Base-by-base conservation (phyloP, 2,329 filamentous ascomycete species). In the Colletotrichum ledebouriae region DNA sequence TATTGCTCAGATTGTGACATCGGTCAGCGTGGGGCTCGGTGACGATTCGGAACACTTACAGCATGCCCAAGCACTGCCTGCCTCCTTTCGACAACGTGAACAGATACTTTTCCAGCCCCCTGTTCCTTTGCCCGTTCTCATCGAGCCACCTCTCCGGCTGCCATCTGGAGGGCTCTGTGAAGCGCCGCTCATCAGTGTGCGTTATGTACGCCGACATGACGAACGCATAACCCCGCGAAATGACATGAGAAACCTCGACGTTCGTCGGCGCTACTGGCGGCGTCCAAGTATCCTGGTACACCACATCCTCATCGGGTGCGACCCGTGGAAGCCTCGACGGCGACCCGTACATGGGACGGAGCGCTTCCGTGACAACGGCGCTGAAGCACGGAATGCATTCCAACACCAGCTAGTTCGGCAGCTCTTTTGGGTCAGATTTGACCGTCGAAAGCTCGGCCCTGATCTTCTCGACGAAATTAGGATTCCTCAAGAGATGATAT, bases 261-360 rank as follows among this genome's bases (percentile, higher is more conserved):
- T 41, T 49, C 25, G 15, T 41, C 15, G 41, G 22, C 0, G 20
- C 25, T 22, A 22, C 22, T 4, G 56, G 63, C 3, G 56, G 39
- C 5, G 70, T 62, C 72, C 76, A 76, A 11, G 70, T 69, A 11
- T 73, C 68, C 11, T 60, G 37, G 46, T 76, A 79, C 1, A 74
- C 62, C 6, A 80, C 57, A 20, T 74, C 69, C 4, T 73, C 74
- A 41, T 78, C 73, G 3, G 76, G 76, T 3, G 69, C 76, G 66
- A 70, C 75, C 59, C 71, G 78, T 63, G 60, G 76, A 70, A 73
- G 77, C 62, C 71, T 69, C 73, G 47, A 74, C 44, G 72, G 71
- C 0, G 80, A 76, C 0, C 78, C 80, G 9, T 80, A 81, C 15
- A 80, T 79, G 3, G 85, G 60, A 3, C 83, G 79, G 7, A 84